Conservation (phyloP, 768 basidiomycete species). For the Cyclocybe cylindracea region DNA sequence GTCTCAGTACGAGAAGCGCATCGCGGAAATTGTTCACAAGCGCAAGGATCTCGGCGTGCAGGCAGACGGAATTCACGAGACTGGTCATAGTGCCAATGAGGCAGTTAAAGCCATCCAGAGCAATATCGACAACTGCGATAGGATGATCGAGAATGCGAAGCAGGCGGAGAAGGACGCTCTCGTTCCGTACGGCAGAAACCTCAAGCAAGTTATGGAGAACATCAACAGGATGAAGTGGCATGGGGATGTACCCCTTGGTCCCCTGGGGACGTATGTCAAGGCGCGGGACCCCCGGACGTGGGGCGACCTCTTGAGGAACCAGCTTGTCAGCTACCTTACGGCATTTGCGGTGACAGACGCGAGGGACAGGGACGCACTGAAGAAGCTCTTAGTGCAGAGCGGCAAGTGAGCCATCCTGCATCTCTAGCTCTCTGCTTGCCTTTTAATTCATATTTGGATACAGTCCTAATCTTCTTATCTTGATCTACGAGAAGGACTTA, state of each 20-base stretch:
- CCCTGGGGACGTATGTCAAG: slow-evolving; percentile 78
- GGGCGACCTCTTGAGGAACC: slow-evolving; percentile 62
- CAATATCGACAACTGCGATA: slow-evolving; percentile 46
- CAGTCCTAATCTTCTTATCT: slow-evolving; percentile 52
- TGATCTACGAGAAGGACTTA: slow-evolving; percentile 69
- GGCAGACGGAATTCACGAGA: slow-evolving; percentile 22
- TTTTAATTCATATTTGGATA: background rate
- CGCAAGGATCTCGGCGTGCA: slow-evolving; percentile 36
- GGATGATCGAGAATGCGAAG: slow-evolving; percentile 49
- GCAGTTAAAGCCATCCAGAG: slow-evolving; percentile 32
- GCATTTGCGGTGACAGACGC: slow-evolving; percentile 77
- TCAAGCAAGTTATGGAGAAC: slow-evolving; percentile 54
- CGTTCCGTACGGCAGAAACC: slow-evolving; percentile 61
- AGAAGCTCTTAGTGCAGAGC: slow-evolving; percentile 50
- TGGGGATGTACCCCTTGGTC: slow-evolving; percentile 72
- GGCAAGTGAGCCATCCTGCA: slow-evolving; percentile 60
- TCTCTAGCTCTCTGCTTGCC: background rate
- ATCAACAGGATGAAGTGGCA: slow-evolving; percentile 58
- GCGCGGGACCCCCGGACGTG: slow-evolving; percentile 66
- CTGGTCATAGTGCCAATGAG: no score
- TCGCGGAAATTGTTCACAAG: slow-evolving; percentile 29
- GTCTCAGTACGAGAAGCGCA: slow-evolving; percentile 33
- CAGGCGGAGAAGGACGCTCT: slow-evolving; percentile 59
- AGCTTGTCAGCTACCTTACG: slow-evolving; percentile 59
- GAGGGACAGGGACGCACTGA: slow-evolving; percentile 60